phyloP scores from a whole-genome alignment of 805 yeast genomes.

The Wickerhamomyces xylosicus region DNA sequence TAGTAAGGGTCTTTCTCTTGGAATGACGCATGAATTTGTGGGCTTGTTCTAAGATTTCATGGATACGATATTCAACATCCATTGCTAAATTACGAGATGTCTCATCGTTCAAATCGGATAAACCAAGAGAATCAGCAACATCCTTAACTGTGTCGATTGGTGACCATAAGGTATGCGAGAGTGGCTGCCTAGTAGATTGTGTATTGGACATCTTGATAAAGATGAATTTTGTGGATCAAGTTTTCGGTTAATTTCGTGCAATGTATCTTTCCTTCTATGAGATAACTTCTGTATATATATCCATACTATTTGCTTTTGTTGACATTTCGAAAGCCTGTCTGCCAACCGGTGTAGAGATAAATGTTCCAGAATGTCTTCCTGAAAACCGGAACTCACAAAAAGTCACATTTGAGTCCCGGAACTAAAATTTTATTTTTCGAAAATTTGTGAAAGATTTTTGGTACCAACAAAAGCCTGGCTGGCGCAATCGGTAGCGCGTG shows the following conservation, averaged over 20 bases:
- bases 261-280: too few relatives aligned
- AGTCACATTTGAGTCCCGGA: too few relatives aligned
- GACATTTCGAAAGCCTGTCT: too few relatives aligned
- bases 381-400: too few relatives aligned
- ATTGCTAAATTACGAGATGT: constrained; percentile 91
- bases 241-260: background rate
- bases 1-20: constrained; percentile 70
- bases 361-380: too few relatives aligned
- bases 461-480: too few relatives aligned
- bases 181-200: constrained; percentile 28
- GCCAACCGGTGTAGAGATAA: too few relatives aligned
- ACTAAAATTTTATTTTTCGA: too few relatives aligned
- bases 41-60: constrained; percentile 93
- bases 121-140: constrained; percentile 87
- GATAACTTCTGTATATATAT: too few relatives aligned
- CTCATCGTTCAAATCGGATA: constrained; percentile 72
- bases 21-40: constrained; percentile 92
- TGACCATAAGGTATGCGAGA: constrained; percentile 92
- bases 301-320: too few relatives aligned
- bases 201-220: background rate
- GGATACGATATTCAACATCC: constrained; percentile 98
- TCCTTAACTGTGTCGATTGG: constrained; percentile 95
- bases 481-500: too few relatives aligned
- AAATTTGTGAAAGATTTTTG: too few relatives aligned
- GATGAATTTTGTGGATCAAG: background rate